Evolutionary conservation across 805 yeast species (phyloP), one percentile per base, ranked within the genome.

Genomic region (Yarrowia keelungensis): DNA sequence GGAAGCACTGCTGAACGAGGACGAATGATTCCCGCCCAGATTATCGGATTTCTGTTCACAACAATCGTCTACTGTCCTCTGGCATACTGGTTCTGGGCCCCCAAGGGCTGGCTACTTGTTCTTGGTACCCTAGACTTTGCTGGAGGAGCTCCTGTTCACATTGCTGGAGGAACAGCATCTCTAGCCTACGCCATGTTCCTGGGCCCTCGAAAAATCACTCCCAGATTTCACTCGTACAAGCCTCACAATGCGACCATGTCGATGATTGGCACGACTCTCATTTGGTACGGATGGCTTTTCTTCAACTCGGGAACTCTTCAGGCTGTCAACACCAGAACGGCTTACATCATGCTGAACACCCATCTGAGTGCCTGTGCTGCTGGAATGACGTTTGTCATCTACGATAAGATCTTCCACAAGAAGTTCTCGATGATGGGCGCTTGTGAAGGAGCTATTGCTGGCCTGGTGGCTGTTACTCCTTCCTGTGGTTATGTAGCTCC

Each of bases 401-500:
- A 80, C 53, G 88, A 85, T 74, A 79, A 75, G 64, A 22, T 78
- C 5, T 77, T 88, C 66, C 94, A 93, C 70, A 89, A 89, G 69
- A 90, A 91, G 77, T 93, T 96, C 93, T 90, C 97, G 69, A 88
- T 97, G 35, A 92, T 92, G 69, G 98, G 98, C 72, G 84, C 93
- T 79, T 92, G 98, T 80, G 89, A 92, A 66, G 99, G 99, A 76
- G 89, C 93, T 70, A 86, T 95, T 78, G 90, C 97, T 45, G 99
- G 98, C 71, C 85, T 94, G 71, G 98, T 95, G 59, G 95, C 95
- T 77, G 89, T 94, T 71, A 95, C 98, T 3, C 98, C 99, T 64
- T 98, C 94, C 72, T 98, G 98, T 36, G 98, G 98, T 71, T 93
- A 82, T 76, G 94, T 92, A 54, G 95, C 97, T 68, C 87, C 91